Percentiles rank a stretch among this genome's conserved stretches.
Conservation (phyloP, 441 rosid species). For the Populus tomentosa region DNA sequence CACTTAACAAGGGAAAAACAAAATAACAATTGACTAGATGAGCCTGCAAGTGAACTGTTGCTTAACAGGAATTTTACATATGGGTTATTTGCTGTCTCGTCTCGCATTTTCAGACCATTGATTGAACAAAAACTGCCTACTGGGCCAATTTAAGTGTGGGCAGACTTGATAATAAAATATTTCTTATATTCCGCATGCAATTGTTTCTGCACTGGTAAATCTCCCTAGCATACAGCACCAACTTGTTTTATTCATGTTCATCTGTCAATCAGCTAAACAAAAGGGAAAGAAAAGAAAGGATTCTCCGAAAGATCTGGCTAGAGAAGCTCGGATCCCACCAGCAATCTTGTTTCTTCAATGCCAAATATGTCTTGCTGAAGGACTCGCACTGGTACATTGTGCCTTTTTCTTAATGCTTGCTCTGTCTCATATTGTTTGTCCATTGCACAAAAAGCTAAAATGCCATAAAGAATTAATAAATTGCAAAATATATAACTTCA, state of each 20-base stretch:
- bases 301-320: conserved; percentile 49
- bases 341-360: conserved; percentile 75
- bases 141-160: background rate
- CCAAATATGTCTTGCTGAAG: conserved; percentile 82
- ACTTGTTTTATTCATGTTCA: background rate
- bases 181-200: conserved; percentile 1
- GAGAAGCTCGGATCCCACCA: conserved; percentile 66
- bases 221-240: background rate
- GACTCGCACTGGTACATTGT: conserved; percentile 65
- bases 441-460: background rate
- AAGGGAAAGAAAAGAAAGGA: conserved; percentile 81
- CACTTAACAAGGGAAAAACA: background rate
- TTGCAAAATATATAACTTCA: background rate
- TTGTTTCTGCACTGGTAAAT: background rate
- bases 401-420: background rate
- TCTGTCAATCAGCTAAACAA: conserved; percentile 52
- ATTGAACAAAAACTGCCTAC: background rate
- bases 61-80: background rate
- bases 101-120: background rate
- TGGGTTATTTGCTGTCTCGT: background rate
- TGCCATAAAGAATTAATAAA: background rate
- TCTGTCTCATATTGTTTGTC: background rate
- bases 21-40: background rate
- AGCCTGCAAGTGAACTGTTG: background rate
- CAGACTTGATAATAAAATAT: background rate